Evolutionary conservation across 768 basidiomycete species (phyloP).

Genomic region (Rubroboletus satanas): DNA sequence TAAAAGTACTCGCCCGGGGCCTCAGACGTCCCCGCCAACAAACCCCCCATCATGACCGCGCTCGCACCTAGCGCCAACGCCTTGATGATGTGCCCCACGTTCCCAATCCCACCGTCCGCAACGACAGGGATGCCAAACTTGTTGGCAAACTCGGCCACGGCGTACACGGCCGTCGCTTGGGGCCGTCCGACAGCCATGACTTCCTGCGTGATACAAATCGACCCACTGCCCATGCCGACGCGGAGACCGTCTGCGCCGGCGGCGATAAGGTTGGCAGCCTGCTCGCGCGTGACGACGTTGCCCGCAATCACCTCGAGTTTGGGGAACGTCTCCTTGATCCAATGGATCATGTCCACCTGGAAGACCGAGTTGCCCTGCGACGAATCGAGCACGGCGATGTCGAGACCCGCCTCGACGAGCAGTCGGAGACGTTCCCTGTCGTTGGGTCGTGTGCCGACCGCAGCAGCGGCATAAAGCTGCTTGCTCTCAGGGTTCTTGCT

Average conservation of each 20-base stretch:
- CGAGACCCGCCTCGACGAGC: conserved; percentile 91
- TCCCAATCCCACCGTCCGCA: conserved; percentile 93
- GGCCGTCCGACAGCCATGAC: conserved; percentile 99
- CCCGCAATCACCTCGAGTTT: conserved; percentile 92
- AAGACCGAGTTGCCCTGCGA: conserved; percentile 94
- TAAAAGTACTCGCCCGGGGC: conserved; percentile 99
- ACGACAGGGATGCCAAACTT: conserved; percentile 96
- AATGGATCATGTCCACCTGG: conserved; percentile 91
- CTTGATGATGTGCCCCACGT: conserved; percentile 97
- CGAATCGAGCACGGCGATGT: conserved; percentile 93
- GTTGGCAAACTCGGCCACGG: conserved; percentile 88
- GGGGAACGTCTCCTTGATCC: conserved; percentile 86
- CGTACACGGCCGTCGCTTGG: conserved; percentile 97
- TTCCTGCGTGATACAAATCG: conserved; percentile 99
- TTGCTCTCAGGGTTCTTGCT: conserved; percentile 88
- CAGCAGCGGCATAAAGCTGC: conserved; percentile 94
- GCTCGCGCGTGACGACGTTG: conserved; percentile 97
- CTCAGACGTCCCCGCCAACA: conserved; percentile 94
- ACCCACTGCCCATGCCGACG: conserved; percentile 97
- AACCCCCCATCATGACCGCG: conserved; percentile 98
- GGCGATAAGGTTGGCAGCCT: conserved; percentile 88
- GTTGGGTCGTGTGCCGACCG: conserved; percentile 86
- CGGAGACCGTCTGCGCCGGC: conserved; percentile 96
- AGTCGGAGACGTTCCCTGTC: conserved; percentile 82
- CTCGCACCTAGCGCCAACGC: conserved; percentile 90